phyloP scores from a whole-genome alignment of 306 rosid genomes.

The Acmispon strigosus region DNA sequence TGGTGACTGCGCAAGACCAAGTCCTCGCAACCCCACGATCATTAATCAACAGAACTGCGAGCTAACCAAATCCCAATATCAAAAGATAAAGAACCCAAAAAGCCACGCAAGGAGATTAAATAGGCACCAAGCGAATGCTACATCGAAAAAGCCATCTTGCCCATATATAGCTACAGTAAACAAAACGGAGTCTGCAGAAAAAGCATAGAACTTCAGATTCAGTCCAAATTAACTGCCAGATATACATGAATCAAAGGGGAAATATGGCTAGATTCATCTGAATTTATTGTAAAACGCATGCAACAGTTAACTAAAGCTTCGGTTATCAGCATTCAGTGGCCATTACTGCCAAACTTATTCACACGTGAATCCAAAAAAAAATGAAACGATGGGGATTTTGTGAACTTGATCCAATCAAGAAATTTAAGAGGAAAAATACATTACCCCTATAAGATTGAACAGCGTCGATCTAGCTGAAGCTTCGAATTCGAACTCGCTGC shows the following conservation, averaged over 20 bases:
- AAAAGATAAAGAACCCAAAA: background rate
- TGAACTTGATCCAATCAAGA: background rate
- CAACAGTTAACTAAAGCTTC: background rate
- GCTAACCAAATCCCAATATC: background rate
- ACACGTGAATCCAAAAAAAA: background rate
- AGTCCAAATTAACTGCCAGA: background rate
- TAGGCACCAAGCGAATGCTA: background rate
- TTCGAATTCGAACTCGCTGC: constrained; percentile 36
- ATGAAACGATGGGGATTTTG: background rate
- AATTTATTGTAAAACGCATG: background rate
- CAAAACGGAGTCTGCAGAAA: constrained; percentile 35
- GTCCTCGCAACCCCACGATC: constrained; percentile 38
- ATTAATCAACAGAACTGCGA: constrained; percentile 29
- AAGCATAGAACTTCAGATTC: background rate
- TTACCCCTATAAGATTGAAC: constrained; percentile 10
- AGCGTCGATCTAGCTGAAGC: background rate
- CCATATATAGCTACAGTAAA: background rate
- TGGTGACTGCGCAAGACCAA: constrained; percentile 11
- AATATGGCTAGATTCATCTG: background rate
- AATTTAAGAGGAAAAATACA: too few species aligned
- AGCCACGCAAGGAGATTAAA: background rate
- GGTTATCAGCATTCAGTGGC: background rate
- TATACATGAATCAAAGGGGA: background rate
- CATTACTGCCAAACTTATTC: background rate
- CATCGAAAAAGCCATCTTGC: constrained; percentile 29